Evolutionary conservation across 1,284 basidiomycete genomes (phyloP).

Genomic region (Athelia psychrophila): DNA sequence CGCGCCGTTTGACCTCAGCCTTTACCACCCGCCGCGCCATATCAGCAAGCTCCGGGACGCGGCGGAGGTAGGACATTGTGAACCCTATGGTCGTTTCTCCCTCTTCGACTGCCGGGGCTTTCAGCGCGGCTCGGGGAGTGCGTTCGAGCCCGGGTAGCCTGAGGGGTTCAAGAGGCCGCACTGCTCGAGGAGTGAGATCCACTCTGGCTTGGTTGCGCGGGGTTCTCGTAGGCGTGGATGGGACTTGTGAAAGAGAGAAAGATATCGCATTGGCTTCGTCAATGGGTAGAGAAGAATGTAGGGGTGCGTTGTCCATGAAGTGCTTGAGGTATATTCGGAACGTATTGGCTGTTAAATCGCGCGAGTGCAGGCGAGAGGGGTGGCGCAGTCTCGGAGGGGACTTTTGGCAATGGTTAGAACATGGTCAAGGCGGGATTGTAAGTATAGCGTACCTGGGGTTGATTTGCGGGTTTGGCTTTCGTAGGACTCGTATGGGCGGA

Average conservation of each 20-base stretch:
- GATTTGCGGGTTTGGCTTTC: slow-evolving; percentile 10
- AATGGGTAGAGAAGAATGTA: slow-evolving; percentile 4
- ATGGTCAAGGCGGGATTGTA: neutral
- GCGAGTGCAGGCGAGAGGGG: slow-evolving; percentile 60
- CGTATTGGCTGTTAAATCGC: slow-evolving; percentile 62
- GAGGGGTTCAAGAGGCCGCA: slow-evolving; percentile 15
- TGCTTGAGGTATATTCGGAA: slow-evolving; percentile 75
- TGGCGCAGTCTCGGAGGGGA: slow-evolving; percentile 57
- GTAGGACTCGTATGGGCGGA: slow-evolving; percentile 14
- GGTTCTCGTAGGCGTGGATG: slow-evolving; percentile 29
- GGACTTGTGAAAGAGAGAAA: slow-evolving; percentile 13
- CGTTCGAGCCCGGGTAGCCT: slow-evolving; percentile 2
- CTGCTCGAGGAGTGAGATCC: too few species aligned
- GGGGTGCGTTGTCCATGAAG: slow-evolving; percentile 57
- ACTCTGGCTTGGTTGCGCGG: neutral
- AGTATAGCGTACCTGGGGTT: neutral
- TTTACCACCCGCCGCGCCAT: slow-evolving; percentile 60
- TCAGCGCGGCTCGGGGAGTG: slow-evolving; percentile 9
- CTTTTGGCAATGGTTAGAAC: slow-evolving; percentile 18
- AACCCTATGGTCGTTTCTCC: slow-evolving; percentile 39
- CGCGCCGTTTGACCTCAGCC: slow-evolving; percentile 50
- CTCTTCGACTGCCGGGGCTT: neutral
- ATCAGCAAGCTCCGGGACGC: slow-evolving; percentile 64
- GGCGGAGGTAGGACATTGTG: slow-evolving; percentile 68
- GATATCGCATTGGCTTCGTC: slow-evolving; percentile 15